Conservation (phyloP, 2,329 filamentous ascomycete genomes). For the Bertia moriformis region DNA sequence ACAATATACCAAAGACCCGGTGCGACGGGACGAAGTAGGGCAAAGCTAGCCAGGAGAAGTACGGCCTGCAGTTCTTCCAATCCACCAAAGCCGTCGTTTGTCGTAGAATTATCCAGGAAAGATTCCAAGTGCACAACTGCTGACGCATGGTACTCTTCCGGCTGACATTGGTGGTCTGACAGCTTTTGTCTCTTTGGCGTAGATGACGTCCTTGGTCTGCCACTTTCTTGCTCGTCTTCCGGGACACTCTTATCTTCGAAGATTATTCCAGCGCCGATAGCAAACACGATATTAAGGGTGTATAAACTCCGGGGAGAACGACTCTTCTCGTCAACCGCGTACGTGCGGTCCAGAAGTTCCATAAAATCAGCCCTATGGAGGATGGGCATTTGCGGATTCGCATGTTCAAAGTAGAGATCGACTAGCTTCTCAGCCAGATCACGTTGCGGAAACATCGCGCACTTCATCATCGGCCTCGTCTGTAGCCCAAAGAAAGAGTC, state of each 20-base stretch:
- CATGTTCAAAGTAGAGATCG: constrained; percentile 83
- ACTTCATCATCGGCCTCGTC: constrained; percentile 73
- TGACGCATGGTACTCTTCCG: constrained; percentile 91
- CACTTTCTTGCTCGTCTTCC: constrained; percentile 10
- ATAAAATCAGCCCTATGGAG: constrained; percentile 81
- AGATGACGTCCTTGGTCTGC: constrained; percentile 9
- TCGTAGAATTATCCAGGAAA: constrained; percentile 52
- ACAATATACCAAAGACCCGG: constrained; percentile 96
- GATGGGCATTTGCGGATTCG: constrained; percentile 90
- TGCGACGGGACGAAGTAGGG: constrained; percentile 75
- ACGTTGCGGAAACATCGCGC: constrained; percentile 68
- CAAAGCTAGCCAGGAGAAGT: constrained; percentile 77
- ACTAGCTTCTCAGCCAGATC: constrained; percentile 61
- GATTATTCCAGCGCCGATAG: constrained; percentile 87
- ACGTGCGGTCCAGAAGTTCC: constrained; percentile 72
- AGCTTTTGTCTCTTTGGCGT: constrained; percentile 11
- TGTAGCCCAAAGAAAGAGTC: constrained; percentile 97
- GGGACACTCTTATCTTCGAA: constrained; percentile 48
- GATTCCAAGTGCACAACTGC: constrained; percentile 83
- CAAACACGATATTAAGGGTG: constrained; percentile 91
- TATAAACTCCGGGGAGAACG: constrained; percentile 74
- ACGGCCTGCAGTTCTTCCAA: constrained; percentile 91
- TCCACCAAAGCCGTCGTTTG: constrained; percentile 62
- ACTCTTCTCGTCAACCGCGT: constrained; percentile 50
- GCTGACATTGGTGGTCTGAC: constrained; percentile 43